A percentile compares a stretch with the other conserved stretches of the same genome.
phyloP scores from a whole-genome alignment of 2,329 filamentous ascomycete genomes.

The Pyricularia sp. region DNA sequence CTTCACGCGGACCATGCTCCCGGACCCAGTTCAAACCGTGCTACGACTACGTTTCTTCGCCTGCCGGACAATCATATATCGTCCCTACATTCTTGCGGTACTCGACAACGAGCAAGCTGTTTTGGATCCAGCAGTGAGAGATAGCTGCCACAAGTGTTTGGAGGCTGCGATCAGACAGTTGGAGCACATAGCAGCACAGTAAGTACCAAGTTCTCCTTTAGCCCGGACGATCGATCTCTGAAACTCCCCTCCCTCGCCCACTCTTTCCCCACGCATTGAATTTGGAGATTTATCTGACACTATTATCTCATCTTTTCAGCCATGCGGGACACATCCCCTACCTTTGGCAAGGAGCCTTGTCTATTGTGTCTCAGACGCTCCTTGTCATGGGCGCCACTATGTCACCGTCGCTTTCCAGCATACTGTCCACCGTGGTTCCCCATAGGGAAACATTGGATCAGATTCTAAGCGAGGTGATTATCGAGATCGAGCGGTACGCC shows the following conservation, averaged over 20 bases:
- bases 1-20: conserved; percentile 51
- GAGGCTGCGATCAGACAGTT: conserved; percentile 70
- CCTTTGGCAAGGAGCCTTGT: conserved; percentile 73
- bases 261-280: not conserved
- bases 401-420: conserved; percentile 56
- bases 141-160: conserved; percentile 69
- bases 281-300: conserved; percentile 2
- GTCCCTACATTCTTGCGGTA: conserved; percentile 70
- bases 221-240: not conserved
- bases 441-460: conserved; percentile 52
- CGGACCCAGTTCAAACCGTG: conserved; percentile 67
- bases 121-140: conserved; percentile 57
- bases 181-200: conserved; percentile 67
- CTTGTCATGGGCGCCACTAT: conserved; percentile 77
- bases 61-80: conserved; percentile 75
- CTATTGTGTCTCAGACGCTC: conserved; percentile 69
- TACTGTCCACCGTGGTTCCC: conserved; percentile 45
- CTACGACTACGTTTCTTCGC: conserved; percentile 70
- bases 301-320: conserved; percentile 25
- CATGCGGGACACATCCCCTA: conserved; percentile 77
- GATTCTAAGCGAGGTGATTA: conserved; percentile 65
- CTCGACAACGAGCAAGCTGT: conserved; percentile 64
- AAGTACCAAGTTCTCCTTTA: conserved; percentile 22
- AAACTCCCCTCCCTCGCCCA: not conserved
- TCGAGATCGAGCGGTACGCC: conserved; percentile 62